Conservation (phyloP, 306 rosid species). For the Acmispon strigosus region DNA sequence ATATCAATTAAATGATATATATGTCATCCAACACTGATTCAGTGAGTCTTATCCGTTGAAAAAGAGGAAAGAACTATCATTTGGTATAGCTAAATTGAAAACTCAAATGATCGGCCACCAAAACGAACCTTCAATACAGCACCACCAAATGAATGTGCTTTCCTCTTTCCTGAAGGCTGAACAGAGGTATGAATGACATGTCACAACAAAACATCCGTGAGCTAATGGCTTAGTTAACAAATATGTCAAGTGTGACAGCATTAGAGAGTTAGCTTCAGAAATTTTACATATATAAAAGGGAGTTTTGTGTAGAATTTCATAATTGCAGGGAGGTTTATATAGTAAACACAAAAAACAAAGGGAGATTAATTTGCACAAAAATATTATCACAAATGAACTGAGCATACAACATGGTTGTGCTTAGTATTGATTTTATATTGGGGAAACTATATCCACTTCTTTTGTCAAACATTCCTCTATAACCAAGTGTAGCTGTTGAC, state of each 20-base stretch:
- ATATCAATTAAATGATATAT: neutral
- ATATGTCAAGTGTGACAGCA: constrained; percentile 3
- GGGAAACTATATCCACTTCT: neutral
- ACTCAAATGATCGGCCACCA: neutral
- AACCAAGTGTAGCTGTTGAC: neutral
- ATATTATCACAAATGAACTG: neutral
- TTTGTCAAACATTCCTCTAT: neutral
- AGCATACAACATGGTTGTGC: neutral
- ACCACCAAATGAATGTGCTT: neutral
- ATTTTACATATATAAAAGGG: neutral
- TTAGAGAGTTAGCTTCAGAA: neutral
- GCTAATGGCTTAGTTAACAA: constrained; percentile 1
- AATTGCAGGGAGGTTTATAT: neutral
- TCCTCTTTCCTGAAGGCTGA: neutral
- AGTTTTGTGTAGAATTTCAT: neutral
- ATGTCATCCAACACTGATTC: neutral
- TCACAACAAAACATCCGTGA: constrained; percentile 3
- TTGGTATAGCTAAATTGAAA: neutral
- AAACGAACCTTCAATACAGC: neutral
- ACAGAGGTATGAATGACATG: neutral
- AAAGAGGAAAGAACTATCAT: neutral
- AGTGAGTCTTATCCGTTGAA: neutral
- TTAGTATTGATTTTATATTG: neutral
- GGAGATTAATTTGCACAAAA: neutral
- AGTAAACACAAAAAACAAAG: neutral